Conservation (phyloP, 2,329 filamentous ascomycete species). For the Beauveria caledonica region DNA sequence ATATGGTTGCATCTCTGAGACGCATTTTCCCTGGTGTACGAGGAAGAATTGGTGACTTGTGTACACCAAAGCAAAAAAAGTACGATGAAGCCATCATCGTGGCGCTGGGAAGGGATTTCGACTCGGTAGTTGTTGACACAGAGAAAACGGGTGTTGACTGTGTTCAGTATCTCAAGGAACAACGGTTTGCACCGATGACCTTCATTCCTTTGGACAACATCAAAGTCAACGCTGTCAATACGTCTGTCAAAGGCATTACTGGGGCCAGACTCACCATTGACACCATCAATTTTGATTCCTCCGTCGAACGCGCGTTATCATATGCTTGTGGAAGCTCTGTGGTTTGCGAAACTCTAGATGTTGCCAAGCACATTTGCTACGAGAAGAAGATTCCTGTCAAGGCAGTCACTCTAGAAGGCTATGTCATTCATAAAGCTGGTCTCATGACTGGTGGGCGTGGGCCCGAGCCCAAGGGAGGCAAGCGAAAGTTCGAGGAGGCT, state of each 20-base stretch:
- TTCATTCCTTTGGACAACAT: constrained; percentile 97
- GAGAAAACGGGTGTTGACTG: constrained; percentile 92
- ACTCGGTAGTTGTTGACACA: constrained; percentile 89
- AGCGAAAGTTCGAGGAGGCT: constrained; percentile 80
- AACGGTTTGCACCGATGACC: constrained; percentile 77
- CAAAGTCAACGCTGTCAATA: constrained; percentile 85
- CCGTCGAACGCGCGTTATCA: constrained; percentile 83
- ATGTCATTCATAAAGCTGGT: constrained; percentile 91
- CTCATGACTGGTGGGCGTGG: constrained; percentile 93
- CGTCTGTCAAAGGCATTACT: constrained; percentile 80
- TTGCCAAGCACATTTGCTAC: constrained; percentile 87
- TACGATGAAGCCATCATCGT: constrained; percentile 89
- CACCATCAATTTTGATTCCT: constrained; percentile 86
- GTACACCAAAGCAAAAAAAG: constrained; percentile 95
- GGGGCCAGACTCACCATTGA: constrained; percentile 87
- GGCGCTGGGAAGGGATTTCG: constrained; percentile 85
- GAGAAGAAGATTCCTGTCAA: constrained; percentile 80
- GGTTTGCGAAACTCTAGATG: constrained; percentile 79
- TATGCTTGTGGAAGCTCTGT: constrained; percentile 94
- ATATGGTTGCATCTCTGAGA: constrained; percentile 78
- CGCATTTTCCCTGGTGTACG: constrained; percentile 87
- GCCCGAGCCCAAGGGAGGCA: constrained; percentile 62
- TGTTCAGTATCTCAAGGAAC: constrained; percentile 87
- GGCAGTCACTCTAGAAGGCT: constrained; percentile 90
- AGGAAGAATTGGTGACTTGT: constrained; percentile 82